Base-by-base conservation (phyloP, 345 rosid species). In the Populus simonii region DNA sequence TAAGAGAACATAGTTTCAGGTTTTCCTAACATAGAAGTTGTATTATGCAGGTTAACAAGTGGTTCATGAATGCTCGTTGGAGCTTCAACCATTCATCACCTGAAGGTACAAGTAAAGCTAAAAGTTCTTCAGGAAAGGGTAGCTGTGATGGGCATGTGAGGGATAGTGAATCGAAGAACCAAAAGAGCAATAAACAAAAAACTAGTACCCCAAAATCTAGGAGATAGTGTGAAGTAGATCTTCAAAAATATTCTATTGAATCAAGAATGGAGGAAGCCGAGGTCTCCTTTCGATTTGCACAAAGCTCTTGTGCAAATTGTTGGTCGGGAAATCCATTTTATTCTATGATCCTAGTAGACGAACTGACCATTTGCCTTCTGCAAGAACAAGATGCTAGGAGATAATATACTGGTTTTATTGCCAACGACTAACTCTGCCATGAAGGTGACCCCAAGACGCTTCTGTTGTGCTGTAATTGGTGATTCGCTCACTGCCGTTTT, bases 31-130 rank as follows among this genome's bases (percentile, higher is more conserved):
- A 6, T 22, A 65, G 12, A 65, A 74, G 23, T 43, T 31, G 17
- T 31, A 15, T 51, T 73, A 31, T 76, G 41, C 89, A 93, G 98
- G 97, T 96, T 80, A 77, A 38, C 72, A 93, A 88, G 78, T 96
- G 99, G 99, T 93, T 96, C 63, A 90, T 63, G 76, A 88, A 93
- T 86, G 78, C 90, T 72, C 97, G 99, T 18, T 90, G 96, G 96
- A 85, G 86, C 78, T 83, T 73, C 76, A 81, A 84, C 85, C 90
- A 90, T 81, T 74, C 86, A 57, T 65, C 87, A 0, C 73, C 81
- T 41, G 55, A 8, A 74, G 85, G 63, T 63, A 78, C 77, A 71
- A 76, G 43, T 27, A 49, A 18, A 20, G 79, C 74, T 38, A 75
- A 27, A 65, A 74, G 49, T 51, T 73, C 71, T 77, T 69, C 83